A percentile compares a stretch with the other conserved stretches of the same genome.
Conservation (phyloP, 352 stramenopile genomes). For the Elongisporangium senticosum region DNA sequence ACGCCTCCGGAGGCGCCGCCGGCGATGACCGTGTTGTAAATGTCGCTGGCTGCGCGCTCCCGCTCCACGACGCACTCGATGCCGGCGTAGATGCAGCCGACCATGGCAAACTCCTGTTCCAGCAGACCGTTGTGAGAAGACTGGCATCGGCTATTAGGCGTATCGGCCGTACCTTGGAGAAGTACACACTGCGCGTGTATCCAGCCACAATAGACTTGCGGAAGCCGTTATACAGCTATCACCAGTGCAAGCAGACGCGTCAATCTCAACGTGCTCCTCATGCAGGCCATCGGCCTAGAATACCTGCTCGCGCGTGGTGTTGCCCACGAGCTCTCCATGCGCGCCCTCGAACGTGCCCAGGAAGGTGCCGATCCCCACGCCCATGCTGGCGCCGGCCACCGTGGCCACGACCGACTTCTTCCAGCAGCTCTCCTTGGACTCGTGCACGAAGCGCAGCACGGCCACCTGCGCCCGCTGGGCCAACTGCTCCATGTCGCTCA, state of each 20-base stretch:
- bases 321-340: constrained; percentile 78
- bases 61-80: constrained; percentile 83
- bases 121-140: neutral
- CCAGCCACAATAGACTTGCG: constrained; percentile 73
- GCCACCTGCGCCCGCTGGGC: constrained; percentile 29
- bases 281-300: neutral
- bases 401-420: constrained; percentile 81
- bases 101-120: constrained; percentile 71
- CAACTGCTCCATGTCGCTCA: constrained; percentile 13
- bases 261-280: neutral
- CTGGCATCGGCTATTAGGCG: too few relatives aligned
- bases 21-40: constrained; percentile 72
- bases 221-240: constrained; percentile 80
- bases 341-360: constrained; percentile 85
- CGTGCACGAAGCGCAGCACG: constrained; percentile 57
- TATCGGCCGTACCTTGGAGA: too few relatives aligned
- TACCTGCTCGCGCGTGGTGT: constrained; percentile 83
- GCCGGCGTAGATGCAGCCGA: constrained; percentile 75
- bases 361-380: constrained; percentile 78
- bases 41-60: constrained; percentile 70
- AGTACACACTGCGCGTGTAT: constrained; percentile 83
- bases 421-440: constrained; percentile 77
- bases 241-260: constrained; percentile 1
- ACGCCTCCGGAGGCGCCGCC: constrained; percentile 59
- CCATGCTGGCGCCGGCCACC: constrained; percentile 66